A percentile compares a stretch with the other conserved stretches of the same genome.
Conservation (phyloP, 2,329 filamentous ascomycete genomes). For the Alternaria gansuensis region DNA sequence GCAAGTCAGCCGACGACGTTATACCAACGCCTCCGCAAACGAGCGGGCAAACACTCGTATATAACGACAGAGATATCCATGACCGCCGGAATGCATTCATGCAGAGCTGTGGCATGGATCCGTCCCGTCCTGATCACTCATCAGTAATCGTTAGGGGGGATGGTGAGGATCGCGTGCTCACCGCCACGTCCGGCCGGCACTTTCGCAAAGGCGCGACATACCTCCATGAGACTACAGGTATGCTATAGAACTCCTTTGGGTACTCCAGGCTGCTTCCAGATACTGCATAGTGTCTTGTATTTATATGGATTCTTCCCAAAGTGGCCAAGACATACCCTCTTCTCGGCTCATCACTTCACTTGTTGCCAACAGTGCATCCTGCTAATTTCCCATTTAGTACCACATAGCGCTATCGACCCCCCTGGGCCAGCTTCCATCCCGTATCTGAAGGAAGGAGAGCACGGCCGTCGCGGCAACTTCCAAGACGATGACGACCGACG, state of each 20-base stretch:
- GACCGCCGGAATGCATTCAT: slow-evolving; percentile 1
- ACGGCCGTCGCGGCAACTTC: slow-evolving; percentile 34
- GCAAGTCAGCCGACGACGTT: slow-evolving; percentile 17
- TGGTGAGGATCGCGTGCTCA: slow-evolving; percentile 10
- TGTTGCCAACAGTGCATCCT: background rate
- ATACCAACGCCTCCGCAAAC: slow-evolving; percentile 21
- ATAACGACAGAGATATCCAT: background rate
- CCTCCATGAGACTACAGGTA: slow-evolving; percentile 18
- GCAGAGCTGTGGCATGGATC: background rate
- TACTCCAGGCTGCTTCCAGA: background rate
- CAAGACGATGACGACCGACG: slow-evolving; percentile 25
- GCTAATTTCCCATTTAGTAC: background rate
- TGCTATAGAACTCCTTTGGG: background rate
- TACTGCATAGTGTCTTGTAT: background rate
- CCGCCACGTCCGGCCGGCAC: slow-evolving; percentile 1
- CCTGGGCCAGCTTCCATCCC: background rate
- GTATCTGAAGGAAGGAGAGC: slow-evolving; percentile 35
- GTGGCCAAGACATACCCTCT: background rate
- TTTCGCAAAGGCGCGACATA: background rate
- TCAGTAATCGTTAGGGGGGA: slow-evolving; percentile 3
- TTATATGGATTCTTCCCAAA: background rate
- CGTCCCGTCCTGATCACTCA: slow-evolving; percentile 6
- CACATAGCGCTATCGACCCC: background rate
- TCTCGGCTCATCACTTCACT: background rate
- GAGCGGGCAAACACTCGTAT: background rate